Base-by-base conservation (phyloP, 208 protist species). In the Balamuthia mandrillaris region DNA sequence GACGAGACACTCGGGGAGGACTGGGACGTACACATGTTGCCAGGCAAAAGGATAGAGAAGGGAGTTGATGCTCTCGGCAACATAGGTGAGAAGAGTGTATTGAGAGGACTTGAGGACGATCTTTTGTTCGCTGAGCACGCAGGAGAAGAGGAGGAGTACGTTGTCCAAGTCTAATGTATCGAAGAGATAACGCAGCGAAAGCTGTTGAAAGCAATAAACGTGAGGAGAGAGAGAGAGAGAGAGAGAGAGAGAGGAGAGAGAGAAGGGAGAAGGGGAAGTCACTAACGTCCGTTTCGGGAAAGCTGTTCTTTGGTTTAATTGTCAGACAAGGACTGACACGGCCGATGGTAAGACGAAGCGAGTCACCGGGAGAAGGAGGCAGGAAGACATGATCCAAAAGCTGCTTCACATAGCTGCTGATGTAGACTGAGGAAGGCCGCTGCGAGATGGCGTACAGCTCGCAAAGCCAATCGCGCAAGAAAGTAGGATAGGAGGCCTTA, bases 1-100 rank as follows among this genome's bases (percentile, higher is more conserved):
- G 24, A 63, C 51, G 24, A 91, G 37, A 12, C 49, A 61, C 12
- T 39, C 60, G 21, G 66, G 77, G 47, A 92, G 66, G 7, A 91
- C 82, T 3, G 90, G 90, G 7, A 92, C 81, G 45, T 86, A 90
- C 4, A 91, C 86, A 77, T 92, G 90, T 41, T 61, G 81, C 90
- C 90, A 92, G 37, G n/a, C 29, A 54, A 92, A 92, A 37, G 90
- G 90, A 52, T 87, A 90, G 21, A 92, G 35, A 24, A 92, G 61
- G 31, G 63, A 31, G 5, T 58, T 37, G 1, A 91, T 35, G 3
- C 58, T 74, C 45, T 91, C 88, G 45, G 85, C 63, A 3, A 85
- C 87, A 39, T 85, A 63, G 29, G 85, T 90, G 10, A 91, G 58
- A 3, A 91, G 31, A 29, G 88, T 79, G 35, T 61, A 41, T 29